A percentile compares a stretch with the other conserved stretches of the same genome.
Conservation (phyloP, 2,329 filamentous ascomycete genomes). For the Ophiostoma angusticollis region DNA sequence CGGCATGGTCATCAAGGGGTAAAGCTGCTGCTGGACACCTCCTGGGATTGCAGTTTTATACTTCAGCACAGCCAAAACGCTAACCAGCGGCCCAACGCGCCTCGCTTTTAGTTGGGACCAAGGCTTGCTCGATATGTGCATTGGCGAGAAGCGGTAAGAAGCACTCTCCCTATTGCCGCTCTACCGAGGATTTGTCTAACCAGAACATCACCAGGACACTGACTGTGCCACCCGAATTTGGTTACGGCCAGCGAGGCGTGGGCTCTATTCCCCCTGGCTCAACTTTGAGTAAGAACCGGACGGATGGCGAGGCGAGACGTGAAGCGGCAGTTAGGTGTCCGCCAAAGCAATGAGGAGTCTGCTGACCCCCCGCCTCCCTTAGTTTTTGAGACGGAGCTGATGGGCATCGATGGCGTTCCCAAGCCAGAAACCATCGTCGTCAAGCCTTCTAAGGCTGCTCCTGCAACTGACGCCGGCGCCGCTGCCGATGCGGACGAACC, state of each 20-base stretch:
- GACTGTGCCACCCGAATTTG: constrained; percentile 77
- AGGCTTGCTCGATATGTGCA: constrained; percentile 85
- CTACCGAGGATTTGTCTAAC: neutral
- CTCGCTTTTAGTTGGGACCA: constrained; percentile 60
- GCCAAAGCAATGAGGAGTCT: neutral
- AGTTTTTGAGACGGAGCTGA: constrained; percentile 62
- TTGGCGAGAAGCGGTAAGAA: constrained; percentile 65
- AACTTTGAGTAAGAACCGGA: constrained; percentile 68
- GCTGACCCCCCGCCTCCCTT: neutral
- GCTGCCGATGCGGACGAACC: constrained; percentile 32
- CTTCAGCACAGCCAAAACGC: neutral
- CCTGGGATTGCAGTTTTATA: neutral
- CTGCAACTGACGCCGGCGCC: constrained; percentile 19
- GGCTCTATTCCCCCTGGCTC: constrained; percentile 75
- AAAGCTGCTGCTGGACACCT: no score
- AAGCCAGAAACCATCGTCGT: constrained; percentile 33
- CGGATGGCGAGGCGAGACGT: no score
- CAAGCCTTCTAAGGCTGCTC: constrained; percentile 24
- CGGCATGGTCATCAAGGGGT: constrained; percentile 84
- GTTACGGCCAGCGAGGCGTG: constrained; percentile 62
- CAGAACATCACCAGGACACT: constrained; percentile 43
- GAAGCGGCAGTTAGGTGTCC: no score
- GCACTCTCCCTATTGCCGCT: constrained; percentile 9
- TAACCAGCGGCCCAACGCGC: constrained; percentile 8
- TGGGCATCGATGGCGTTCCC: constrained; percentile 65